These are phyloP conservation scores for Cicer arietinum DNA, from an alignment of 306 rosid genomes.

Conservation along the genomic window DNA sequence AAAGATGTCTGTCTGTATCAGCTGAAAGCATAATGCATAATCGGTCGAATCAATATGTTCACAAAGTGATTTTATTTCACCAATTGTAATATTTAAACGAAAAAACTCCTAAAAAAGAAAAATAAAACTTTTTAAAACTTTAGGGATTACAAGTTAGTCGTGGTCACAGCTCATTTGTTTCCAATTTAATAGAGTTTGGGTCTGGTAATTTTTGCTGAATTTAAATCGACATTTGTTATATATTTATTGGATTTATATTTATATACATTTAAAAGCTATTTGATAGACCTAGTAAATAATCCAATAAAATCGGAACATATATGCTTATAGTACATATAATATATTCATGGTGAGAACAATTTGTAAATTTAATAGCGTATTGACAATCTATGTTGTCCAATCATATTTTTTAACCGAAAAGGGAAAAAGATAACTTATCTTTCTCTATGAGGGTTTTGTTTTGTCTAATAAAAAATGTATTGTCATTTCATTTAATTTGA, in stretches of 20 bases:
- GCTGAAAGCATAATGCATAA: not conserved
- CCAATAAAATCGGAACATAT: not conserved
- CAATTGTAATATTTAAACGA: slow-evolving; percentile 3
- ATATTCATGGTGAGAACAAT: not conserved
- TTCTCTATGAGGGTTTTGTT: not conserved
- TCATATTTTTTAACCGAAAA: not conserved
- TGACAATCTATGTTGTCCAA: not conserved
- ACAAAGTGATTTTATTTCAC: not conserved
- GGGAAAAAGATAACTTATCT: not conserved
- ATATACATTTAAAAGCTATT: not conserved
- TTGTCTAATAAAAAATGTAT: not conserved
- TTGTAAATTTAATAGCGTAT: not conserved
- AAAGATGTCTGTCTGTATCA: too few relatives aligned
- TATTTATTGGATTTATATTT: not conserved
- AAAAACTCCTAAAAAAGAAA: not conserved
- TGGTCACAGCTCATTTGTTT: not conserved
- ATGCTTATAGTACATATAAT: not conserved
- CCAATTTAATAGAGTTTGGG: not conserved
- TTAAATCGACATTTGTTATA: not conserved
- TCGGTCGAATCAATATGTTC: slow-evolving; percentile 8
- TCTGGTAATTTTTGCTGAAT: not conserved
- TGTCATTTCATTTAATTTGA: too few relatives aligned
- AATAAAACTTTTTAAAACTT: too few relatives aligned
- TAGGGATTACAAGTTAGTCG: slow-evolving; percentile 5
- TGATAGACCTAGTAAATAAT: not conserved